Evolutionary conservation across 1,139 yeast species (phyloP), one percentile per base, ranked within the genome.

Genomic region (Yarrowia galli): DNA sequence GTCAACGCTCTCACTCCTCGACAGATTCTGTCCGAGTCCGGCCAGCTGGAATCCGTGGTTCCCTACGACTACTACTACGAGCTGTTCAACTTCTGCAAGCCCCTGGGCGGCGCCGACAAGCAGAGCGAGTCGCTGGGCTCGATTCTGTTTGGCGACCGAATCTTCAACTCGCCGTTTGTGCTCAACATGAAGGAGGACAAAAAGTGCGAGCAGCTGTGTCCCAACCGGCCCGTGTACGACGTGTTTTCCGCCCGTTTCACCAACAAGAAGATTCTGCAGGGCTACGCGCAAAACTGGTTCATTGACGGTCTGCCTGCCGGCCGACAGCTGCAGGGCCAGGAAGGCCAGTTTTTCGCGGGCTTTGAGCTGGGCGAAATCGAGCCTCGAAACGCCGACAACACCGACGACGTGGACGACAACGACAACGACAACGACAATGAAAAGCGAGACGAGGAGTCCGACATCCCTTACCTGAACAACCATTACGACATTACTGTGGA

Each of bases 231-330:
- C 15, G 46, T 35, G 8, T 92, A 91, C 76, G 83, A 88, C 45
- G 83, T 84, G 42, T 77, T 85, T 8, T 97, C 92, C 75, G 84
- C 92, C 1, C 82, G 83, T 3, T 92, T 92, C 75, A 91, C 92
- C 65, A 88, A 88, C 76, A 84, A 89, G 73, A 85, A 90, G 74
- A 89, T 95, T 72, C 83, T 87, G 72, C 92, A 92, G 66, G 93
- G 95, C 7, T 95, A 91, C 77, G 86, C 85, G 75, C 91, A 91
- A 78, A 93, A 95, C 76, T 95, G 98, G 99, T 83, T 93, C 68
- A 82, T 95, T 70, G 99, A 95, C 78, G 98, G 98, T 1, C 84
- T 95, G 72, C 99, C 99, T 23, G 97, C 95, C 22, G 97, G 97
- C 4, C 78, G 82, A 61, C 92, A 89, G 76, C 84, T 85, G 73